Evolutionary conservation across 805 yeast species (phyloP).

Genomic region (Pichia nanzhaoensis): DNA sequence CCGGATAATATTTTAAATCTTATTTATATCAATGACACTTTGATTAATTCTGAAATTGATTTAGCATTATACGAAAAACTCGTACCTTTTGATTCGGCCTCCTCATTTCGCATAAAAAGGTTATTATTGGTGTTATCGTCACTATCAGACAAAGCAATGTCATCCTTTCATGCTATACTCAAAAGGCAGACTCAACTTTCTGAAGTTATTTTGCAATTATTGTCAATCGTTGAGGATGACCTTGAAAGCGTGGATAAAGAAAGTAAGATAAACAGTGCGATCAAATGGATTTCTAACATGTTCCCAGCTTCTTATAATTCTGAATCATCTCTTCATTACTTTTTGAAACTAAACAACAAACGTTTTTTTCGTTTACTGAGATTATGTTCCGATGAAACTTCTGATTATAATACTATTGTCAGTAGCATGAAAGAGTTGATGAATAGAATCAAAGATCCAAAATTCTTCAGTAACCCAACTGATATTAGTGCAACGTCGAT

Average conservation of each 20-base stretch:
- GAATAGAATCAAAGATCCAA: conserved; percentile 46
- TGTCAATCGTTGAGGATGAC: conserved; percentile 41
- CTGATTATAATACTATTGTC: conserved; percentile 52
- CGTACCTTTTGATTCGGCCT: conserved; percentile 46
- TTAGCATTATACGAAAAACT: conserved; percentile 50
- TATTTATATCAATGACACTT: conserved; percentile 65
- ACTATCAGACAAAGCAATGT: conserved; percentile 51
- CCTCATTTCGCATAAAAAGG: conserved; percentile 42
- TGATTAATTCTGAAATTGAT: conserved; percentile 64
- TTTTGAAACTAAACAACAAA: conserved; percentile 50
- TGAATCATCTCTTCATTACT: conserved; percentile 42
- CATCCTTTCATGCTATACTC: conserved; percentile 62
- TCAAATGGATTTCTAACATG: conserved; percentile 53
- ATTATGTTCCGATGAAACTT: conserved; percentile 43
- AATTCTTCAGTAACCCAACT: conserved; percentile 31
- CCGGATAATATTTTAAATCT: conserved; percentile 63
- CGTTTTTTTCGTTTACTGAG: conserved; percentile 52
- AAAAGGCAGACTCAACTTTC: conserved; percentile 61
- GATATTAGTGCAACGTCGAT: conserved; percentile 42
- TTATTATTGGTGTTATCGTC: conserved; percentile 41
- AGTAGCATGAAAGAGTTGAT: conserved; percentile 61
- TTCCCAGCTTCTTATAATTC: conserved; percentile 48
- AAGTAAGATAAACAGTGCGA: conserved; percentile 41
- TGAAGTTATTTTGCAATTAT: conserved; percentile 41
- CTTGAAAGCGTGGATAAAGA: conserved; percentile 28